Base-by-base conservation (phyloP, 2,329 filamentous ascomycete genomes). In the Huntiella bhutanensis region DNA sequence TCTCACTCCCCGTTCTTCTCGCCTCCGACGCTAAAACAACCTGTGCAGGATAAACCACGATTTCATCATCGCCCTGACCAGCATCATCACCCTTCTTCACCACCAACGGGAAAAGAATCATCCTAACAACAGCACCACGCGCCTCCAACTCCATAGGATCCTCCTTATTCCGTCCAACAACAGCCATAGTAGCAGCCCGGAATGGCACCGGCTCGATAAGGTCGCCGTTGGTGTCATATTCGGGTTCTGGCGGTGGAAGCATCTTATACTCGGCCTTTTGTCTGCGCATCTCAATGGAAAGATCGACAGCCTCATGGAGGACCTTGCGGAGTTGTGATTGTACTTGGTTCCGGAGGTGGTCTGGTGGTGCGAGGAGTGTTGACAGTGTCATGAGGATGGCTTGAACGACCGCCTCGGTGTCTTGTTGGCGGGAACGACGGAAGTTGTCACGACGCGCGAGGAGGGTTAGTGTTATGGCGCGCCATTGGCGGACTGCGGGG, bases 211-310 rank as follows among this genome's bases (percentile, higher is more conserved):
- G 88, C 46, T 83, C 81, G 12, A 80, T 72, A 6, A 98, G 73
- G 57, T 96, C 88, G 54, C 91, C 91, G 52, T 91, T 85, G 55
- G 78, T 80, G 61, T 96, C 87, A 62, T 94, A 96, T 61, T 95
- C 86, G 16, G 91, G 91, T 61, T 91, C 84, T 47, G 94, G 69
- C 4, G 91, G 91, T 22, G 91, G 88, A 13, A 96, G 77, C 88
- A 98, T 98, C 67, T 94, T 91, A 66, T 94, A 98, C 65, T 96
- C 91, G 34, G 91, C 86, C 50, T 85, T 78, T 61, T 98, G 91
- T 12, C 82, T 92, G 59, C 91, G 86, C 91, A 98, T 98, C 65
- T 95, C 87, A 53, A 98, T 78, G 1, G 86, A 86, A 8, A 98
- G 73, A 49, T 83, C 81, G 43, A 95, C 91, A 1, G 92, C 91